Evolutionary conservation across 495 filamentous ascomycete species (phyloP).

Genomic region (Barbatosphaeria neglecta): DNA sequence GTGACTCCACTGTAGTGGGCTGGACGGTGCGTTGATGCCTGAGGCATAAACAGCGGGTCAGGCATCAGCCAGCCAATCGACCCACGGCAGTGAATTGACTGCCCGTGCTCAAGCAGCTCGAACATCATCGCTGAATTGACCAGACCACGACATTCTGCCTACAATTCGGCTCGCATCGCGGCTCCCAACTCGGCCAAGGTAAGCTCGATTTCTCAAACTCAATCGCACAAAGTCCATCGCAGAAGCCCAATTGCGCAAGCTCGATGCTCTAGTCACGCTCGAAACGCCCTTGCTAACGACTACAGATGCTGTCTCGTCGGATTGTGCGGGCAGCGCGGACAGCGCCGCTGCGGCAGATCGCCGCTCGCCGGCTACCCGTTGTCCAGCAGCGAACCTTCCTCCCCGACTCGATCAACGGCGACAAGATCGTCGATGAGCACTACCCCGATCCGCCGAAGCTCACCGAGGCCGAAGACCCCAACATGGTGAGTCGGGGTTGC

Average conservation of each 20-base stretch:
- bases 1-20: background rate
- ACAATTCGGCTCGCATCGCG: background rate
- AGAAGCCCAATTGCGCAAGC: background rate
- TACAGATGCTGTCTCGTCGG: conserved; percentile 57
- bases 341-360: conserved; percentile 36
- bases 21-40: conserved; percentile 13
- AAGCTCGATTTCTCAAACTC: background rate
- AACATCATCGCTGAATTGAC: background rate
- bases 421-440: conserved; percentile 34
- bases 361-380: conserved; percentile 31
- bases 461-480: conserved; percentile 59
- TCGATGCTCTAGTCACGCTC: background rate
- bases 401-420: conserved; percentile 28
- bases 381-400: conserved; percentile 39
- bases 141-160: background rate
- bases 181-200: conserved; percentile 2
- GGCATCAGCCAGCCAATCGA: background rate
- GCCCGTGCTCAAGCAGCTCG: background rate
- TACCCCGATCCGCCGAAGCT: conserved; percentile 35
- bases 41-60: conserved; percentile 5
- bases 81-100: background rate
- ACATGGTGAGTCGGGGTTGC: conserved; percentile 52
- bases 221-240: no score
- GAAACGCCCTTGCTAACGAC: background rate
- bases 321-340: conserved; percentile 39